Percentiles rank a stretch among this genome's conserved stretches.
Evolutionary conservation across 2,329 filamentous ascomycete genomes (phyloP).

Genomic region (Aaosphaeria arxii): DNA sequence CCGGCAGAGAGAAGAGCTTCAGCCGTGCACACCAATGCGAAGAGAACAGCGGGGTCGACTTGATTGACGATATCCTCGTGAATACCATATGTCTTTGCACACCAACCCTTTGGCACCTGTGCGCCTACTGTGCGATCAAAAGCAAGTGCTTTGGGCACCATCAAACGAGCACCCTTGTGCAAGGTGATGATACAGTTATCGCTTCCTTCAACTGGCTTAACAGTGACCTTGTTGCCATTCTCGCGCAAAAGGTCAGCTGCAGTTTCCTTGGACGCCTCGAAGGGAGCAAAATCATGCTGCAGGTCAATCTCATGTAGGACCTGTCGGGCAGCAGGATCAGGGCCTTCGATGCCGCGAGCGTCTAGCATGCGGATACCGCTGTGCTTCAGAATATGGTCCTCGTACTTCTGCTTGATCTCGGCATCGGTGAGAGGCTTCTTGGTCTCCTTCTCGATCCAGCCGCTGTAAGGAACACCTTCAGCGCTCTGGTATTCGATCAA

Average conservation of each 20-base stretch:
- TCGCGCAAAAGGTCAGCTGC: constrained; percentile 29
- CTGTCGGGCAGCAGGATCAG: constrained; percentile 21
- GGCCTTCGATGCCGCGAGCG: constrained; percentile 13
- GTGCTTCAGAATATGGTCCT: constrained; percentile 28
- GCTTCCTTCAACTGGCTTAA: constrained; percentile 5
- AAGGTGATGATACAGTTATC: constrained; percentile 14
- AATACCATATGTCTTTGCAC: constrained; percentile 35
- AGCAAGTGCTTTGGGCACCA: constrained; percentile 29
- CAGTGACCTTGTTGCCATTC: constrained; percentile 31
- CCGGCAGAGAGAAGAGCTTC: constrained; percentile 36
- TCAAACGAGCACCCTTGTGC: constrained; percentile 27
- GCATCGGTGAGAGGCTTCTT: constrained; percentile 23
- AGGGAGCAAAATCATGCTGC: constrained; percentile 32
- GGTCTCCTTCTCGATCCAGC: constrained; percentile 31
- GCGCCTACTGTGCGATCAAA: constrained; percentile 29
- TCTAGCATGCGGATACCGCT: constrained; percentile 36
- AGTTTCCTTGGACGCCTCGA: constrained; percentile 28
- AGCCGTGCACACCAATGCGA: constrained; percentile 25
- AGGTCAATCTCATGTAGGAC: constrained; percentile 35
- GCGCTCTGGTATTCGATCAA: constrained; percentile 78
- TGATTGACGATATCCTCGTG: constrained; percentile 35
- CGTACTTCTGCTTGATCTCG: constrained; percentile 30
- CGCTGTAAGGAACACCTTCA: constrained; percentile 55
- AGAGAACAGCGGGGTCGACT: constrained; percentile 35
- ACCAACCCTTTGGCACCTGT: constrained; percentile 36